Base-by-base conservation (phyloP, 139 green algal species). In the Coelastrella sp. region DNA sequence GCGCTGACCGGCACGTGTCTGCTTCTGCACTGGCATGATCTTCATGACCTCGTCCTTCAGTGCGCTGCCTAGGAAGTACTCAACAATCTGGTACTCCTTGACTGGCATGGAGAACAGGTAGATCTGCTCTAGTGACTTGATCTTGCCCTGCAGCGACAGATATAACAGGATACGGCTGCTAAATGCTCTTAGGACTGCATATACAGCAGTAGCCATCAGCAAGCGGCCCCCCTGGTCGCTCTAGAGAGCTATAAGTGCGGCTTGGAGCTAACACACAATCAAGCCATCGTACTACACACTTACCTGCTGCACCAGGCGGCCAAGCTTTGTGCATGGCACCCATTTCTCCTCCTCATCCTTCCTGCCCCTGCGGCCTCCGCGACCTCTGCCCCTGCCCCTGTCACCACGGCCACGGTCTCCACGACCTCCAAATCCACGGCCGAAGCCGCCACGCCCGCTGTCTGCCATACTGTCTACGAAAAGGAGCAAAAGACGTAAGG, bases 11-110 rank as follows among this genome's bases (percentile, higher is more conserved):
- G 98, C 98, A 76, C 98, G 97, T 11, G 98, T 99, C 96, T 99
- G 98, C 97, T 99, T 99, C 96, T 99, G 98, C 91, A 99, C 98
- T 61, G 98, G 98, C 98, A 99, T 99, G 92, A 99, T 99, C 97
- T 99, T 99, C 98, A 99, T 99, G 17, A 99, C 98, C 95, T 99
- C 97, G 90, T 98, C 96, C 95, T 99, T 98, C 68, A 99, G 95
- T 2, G 95, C 89, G 8, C 91, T 73, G 88, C 95, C 95, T 86
- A 99, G 90, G 95, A 99, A 98, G 93, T 93, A 92, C 91, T 99
- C 97, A 6, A 99, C 96, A 86, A 99, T 99, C 94, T 99, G 85
- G 88, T 98, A 98, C 96, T 99, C 97, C 96, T 99, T 99, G 65
- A 99, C 96, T 59, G 98, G 98, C 93, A 99, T 96, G 85, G 98